Base-by-base conservation (phyloP, 1,284 basidiomycete species). In the Ceratobasidium sp. region DNA sequence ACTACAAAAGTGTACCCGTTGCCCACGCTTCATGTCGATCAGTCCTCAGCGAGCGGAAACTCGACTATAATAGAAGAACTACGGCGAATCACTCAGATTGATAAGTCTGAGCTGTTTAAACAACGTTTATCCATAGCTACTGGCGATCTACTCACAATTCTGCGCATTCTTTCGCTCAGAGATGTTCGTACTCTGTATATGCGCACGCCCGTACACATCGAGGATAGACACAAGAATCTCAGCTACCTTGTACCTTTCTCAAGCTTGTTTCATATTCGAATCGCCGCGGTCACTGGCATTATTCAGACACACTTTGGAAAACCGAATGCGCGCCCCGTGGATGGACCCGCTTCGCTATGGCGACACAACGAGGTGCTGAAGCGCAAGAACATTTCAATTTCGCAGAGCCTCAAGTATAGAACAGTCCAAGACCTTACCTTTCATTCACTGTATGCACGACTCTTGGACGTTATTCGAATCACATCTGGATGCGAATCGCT, bases 231-330 rank as follows among this genome's bases (percentile, higher is more conserved):
- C 26, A 33, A 63, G 6, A 63, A 26, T 33, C 60, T 33, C 7
- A 63, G 33, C 39, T 63, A 60, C 15, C 13, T 60, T 12, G 56
- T 60, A 2, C 23, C 56, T 12, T 60, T 60, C 15, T 23, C 56
- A 33, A n/a, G 60, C n/a, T 33, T 63, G 9, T 63, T 63, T 42
- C 60, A 63, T 63, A 63, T n/a, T 63, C 60, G 60, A 63, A 63
- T 26, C 26, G 26, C 26, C 39, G 60, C 60, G 3, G 60, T 42
- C 10, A 63, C 60, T 63, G 60, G 12, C 3, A 42, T 63, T 10
- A 10, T 63, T 2, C 60, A 63, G 1, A 63, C 60, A 3, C 60
- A 63, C 26, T 63, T 63, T 39, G 60, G 60, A 42, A 63, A 63
- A n/a, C 60, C 60, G 7, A 63, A 63, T 63, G 33, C 26, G 12